Conservation (phyloP, 139 green algal genomes). For the Tetraselmis striata region DNA sequence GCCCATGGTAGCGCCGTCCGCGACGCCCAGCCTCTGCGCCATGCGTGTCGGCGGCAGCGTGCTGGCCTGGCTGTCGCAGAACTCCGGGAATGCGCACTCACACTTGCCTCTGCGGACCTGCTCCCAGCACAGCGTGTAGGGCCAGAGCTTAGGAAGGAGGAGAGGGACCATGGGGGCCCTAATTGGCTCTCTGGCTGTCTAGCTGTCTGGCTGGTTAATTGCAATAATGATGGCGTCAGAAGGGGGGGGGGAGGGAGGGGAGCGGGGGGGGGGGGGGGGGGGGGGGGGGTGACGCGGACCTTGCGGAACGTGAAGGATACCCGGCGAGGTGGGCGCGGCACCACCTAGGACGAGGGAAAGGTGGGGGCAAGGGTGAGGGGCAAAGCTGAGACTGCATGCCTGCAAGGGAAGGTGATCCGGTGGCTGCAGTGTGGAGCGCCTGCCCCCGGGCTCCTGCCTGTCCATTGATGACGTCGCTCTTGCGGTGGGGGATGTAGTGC, state of each 20-base stretch:
- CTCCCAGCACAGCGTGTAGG: too few species aligned
- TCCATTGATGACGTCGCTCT: constrained; percentile 53
- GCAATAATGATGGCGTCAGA: too few species aligned
- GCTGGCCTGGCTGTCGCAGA: constrained; percentile 83
- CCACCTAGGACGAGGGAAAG: not conserved
- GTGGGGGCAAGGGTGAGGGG: not conserved
- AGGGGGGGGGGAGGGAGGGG: too few species aligned
- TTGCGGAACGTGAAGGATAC: constrained; percentile 86
- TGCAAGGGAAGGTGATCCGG: not conserved
- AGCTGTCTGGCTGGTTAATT: too few species aligned
- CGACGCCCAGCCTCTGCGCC: constrained; percentile 8
- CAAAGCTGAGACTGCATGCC: not conserved
- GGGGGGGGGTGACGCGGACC: constrained; percentile 24
- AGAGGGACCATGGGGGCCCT: not conserved
- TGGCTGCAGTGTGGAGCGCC: not conserved
- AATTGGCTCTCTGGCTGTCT: not conserved
- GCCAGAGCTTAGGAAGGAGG: too few species aligned
- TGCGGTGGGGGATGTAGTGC: constrained; percentile 93
- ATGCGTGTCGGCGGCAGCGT: constrained; percentile 59
- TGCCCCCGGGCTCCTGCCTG: not conserved
- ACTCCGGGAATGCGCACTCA: constrained; percentile 66
- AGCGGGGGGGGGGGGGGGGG: too few species aligned
- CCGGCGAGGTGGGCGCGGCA: constrained; percentile 37
- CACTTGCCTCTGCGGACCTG: constrained; percentile 62
- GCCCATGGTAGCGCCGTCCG: not conserved